Evolutionary conservation across 2,329 filamentous ascomycete species (phyloP).

Genomic region (Ophiocordyceps camponoti-leonardi): DNA sequence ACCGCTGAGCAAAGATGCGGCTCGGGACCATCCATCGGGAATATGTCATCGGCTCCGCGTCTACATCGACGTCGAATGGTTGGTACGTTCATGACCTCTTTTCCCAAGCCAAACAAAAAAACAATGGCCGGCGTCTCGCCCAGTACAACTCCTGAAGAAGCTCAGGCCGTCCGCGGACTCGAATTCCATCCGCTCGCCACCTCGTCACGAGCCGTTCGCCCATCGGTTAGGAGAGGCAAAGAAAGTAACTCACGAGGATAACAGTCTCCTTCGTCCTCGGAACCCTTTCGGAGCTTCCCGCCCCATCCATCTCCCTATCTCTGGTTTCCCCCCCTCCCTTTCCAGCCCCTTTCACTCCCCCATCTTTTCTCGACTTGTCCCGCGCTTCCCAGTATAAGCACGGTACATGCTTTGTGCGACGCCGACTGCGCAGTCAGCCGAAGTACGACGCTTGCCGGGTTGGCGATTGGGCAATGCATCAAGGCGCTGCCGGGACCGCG

Average conservation of each 20-base stretch:
- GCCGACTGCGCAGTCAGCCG: conserved; percentile 3
- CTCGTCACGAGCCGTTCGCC: neutral
- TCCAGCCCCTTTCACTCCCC: neutral
- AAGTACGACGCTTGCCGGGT: conserved; percentile 1
- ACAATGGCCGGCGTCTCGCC: neutral
- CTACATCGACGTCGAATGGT: neutral
- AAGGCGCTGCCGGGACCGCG: neutral
- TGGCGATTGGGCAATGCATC: conserved; percentile 1
- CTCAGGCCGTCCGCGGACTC: neutral
- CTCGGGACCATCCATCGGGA: neutral
- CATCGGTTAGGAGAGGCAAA: too few species aligned
- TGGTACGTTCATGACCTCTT: too few species aligned
- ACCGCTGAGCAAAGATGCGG: neutral
- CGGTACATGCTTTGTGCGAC: neutral
- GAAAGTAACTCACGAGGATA: neutral
- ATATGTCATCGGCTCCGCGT: neutral
- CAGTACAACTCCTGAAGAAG: neutral
- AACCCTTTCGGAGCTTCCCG: neutral
- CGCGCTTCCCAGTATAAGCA: neutral
- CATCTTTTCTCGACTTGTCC: neutral
- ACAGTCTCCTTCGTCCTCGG: too few species aligned
- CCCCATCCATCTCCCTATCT: neutral
- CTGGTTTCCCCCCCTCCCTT: too few species aligned
- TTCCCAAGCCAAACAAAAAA: neutral
- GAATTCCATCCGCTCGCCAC: neutral